Conservation (phyloP, 1,284 basidiomycete genomes). For the Neonothopanus nambi region DNA sequence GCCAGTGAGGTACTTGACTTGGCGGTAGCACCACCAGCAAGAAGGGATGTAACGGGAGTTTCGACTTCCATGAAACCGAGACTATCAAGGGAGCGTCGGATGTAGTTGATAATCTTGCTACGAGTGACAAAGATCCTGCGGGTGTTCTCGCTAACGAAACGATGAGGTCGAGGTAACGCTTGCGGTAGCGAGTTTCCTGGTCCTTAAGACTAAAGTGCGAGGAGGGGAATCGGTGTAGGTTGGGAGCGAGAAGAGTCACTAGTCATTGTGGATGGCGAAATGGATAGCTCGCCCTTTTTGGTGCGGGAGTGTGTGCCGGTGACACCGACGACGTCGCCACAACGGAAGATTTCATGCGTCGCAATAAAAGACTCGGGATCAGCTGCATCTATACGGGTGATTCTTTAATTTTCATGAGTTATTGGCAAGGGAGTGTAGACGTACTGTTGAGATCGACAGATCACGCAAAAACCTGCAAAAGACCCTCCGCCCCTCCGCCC, state of each 20-base stretch:
- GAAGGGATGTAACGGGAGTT: slow-evolving; percentile 97
- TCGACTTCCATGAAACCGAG: slow-evolving; percentile 99
- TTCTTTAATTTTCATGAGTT: not conserved
- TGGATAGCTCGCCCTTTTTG: slow-evolving; percentile 95
- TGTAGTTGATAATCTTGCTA: slow-evolving; percentile 85
- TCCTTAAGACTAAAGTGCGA: slow-evolving; percentile 92
- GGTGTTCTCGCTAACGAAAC: slow-evolving; percentile 89
- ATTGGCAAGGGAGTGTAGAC: slow-evolving; percentile 28
- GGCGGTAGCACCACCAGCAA: slow-evolving; percentile 96
- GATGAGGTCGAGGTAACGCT: slow-evolving; percentile 98
- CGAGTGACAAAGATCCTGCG: slow-evolving; percentile 92
- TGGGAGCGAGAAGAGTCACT: slow-evolving; percentile 92
- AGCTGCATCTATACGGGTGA: slow-evolving; percentile 58
- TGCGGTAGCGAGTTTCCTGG: slow-evolving; percentile 96
- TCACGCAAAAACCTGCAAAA: too few species aligned
- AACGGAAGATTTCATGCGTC: slow-evolving; percentile 86
- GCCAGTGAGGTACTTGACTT: slow-evolving; percentile 88
- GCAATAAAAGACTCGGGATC: slow-evolving; percentile 72
- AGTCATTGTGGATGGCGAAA: slow-evolving; percentile 81
- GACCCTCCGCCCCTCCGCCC: too few species aligned
- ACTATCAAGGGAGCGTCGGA: slow-evolving; percentile 89
- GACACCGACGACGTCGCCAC: slow-evolving; percentile 96
- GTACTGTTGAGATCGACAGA: too few species aligned
- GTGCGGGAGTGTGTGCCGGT: slow-evolving; percentile 89
- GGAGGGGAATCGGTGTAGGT: slow-evolving; percentile 94